Evolutionary conservation across 2,329 filamentous ascomycete species (phyloP), one percentile per base, ranked within the genome.

Genomic region (Cordyceps pruinosa): DNA sequence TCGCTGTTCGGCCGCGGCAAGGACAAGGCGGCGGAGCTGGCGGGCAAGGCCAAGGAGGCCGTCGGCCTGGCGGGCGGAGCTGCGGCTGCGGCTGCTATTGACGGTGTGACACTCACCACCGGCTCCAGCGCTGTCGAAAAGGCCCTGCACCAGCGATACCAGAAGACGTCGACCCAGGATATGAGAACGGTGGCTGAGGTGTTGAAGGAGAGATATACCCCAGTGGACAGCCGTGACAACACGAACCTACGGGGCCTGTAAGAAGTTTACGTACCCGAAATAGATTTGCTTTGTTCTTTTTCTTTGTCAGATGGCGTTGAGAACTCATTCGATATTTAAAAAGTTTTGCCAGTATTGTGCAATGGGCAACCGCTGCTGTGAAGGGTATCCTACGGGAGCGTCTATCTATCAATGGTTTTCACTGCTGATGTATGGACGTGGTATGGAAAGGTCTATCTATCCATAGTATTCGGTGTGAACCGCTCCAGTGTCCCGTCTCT

Each of bases 121-220:
- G 64, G 59, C 51, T 59, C 57, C 58, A 72, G 51, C 63, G 73
- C 76, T 2, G 73, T 79, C 17, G 74, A 83, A 64, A 75, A 69
- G 67, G 80, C 80, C 10, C 70, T 80, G 59, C 70, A 75, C 57
- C 72, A 83, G 69, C 73, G 82, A 50, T 85, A 77, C 61, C 72
- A 77, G 66, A 75, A 72, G 61, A 64, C 71, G 42, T 68, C 68
- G 7, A 66, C 67, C 15, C 66, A 66, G 55, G 65, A 75, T 61
- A 71, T 75, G 59, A 78, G 78, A 70, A 78, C 73, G 46, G 77
- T 80, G 21, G 74, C 80, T 60, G 77, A 84, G 65, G 73, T 76
- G 42, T 68, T 86, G 53, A 74, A 72, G 49, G 79, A 84, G 66
- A 72, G 82, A 63, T 85, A 85, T 64, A 74, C 67, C 62, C 76